These are phyloP conservation scores for Heracleum sosnowskyi DNA, from an alignment of 129 eudicot genomes.

Conservation along the genomic window DNA sequence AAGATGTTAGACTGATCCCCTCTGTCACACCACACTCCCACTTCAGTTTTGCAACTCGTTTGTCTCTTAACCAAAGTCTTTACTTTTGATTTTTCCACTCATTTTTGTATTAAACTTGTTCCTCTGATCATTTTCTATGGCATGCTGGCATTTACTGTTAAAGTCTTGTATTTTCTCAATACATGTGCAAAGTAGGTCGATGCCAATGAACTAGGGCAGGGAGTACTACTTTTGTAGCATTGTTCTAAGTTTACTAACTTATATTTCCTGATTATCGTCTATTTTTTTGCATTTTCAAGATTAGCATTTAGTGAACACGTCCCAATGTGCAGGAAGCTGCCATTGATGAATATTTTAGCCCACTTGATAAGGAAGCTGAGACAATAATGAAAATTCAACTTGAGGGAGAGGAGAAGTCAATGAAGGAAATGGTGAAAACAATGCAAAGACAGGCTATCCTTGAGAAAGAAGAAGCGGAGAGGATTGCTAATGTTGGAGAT, in stretches of 20 bases:
- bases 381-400: conserved; percentile 65
- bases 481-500: conserved; percentile 24
- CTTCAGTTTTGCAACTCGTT: not conserved
- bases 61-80: not conserved
- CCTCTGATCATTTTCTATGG: not conserved
- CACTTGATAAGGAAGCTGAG: conserved; percentile 76
- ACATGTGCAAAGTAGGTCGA: not conserved
- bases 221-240: not conserved
- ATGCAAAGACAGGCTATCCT: conserved; percentile 68
- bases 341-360: conserved; percentile 69
- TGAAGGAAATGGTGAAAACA: conserved; percentile 60
- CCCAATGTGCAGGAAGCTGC: conserved; percentile 52
- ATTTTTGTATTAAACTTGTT: not conserved
- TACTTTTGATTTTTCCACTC: not conserved
- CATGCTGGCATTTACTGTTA: not conserved
- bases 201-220: not conserved
- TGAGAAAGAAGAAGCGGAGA: conserved; percentile 44
- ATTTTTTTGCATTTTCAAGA: not conserved
- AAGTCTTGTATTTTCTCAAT: not conserved
- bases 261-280: not conserved
- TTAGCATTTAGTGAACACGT: not conserved
- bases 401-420: conserved; percentile 58
- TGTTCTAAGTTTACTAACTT: not conserved
- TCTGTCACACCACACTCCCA: not conserved
- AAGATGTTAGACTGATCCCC: not conserved